Evolutionary conservation across 495 filamentous ascomycete species (phyloP).

Genomic region (Neurospora terricola): DNA sequence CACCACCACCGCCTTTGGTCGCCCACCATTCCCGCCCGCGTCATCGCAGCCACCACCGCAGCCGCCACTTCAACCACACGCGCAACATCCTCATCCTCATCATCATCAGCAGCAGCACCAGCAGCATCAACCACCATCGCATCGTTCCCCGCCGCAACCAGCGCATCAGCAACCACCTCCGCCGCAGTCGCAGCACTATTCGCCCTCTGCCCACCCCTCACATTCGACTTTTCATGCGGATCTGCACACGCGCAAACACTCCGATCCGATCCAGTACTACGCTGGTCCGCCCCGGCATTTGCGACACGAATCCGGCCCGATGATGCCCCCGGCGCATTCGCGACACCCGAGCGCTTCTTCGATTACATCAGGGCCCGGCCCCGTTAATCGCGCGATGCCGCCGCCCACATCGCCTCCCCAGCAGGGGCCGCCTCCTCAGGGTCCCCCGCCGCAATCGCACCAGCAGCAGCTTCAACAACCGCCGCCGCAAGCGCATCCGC

Average conservation of each 20-base stretch:
- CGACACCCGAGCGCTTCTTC: conserved; percentile 46
- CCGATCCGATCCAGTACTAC: conserved; percentile 36
- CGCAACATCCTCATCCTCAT: conserved; percentile 11
- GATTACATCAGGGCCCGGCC: conserved; percentile 28
- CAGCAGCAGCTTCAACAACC: conserved; percentile 18
- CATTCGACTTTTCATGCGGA: conserved; percentile 24
- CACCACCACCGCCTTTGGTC: conserved; percentile 19
- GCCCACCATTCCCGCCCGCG: conserved; percentile 24
- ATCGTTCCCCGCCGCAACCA: conserved; percentile 2
- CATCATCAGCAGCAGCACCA: conserved; percentile 10
- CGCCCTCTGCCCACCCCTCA: conserved; percentile 10
- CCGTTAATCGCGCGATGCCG: conserved; percentile 40
- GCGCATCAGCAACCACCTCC: background rate
- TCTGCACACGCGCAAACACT: conserved; percentile 38
- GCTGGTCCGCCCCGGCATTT: conserved; percentile 33
- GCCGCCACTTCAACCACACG: conserved; percentile 21
- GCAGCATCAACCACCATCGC: conserved; percentile 17
- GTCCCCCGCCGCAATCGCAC: conserved; percentile 1
- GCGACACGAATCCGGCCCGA: conserved; percentile 33
- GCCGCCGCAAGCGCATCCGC: conserved; percentile 26
- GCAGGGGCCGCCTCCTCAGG: conserved; percentile 16
- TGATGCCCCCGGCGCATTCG: conserved; percentile 35
- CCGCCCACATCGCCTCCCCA: conserved; percentile 42
- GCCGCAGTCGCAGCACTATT: background rate
- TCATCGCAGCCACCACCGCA: conserved; percentile 1